Percentiles rank a stretch among this genome's conserved stretches.
phyloP scores from a whole-genome alignment of 2,329 filamentous ascomycete genomes.

The Lachnellula suecica region DNA sequence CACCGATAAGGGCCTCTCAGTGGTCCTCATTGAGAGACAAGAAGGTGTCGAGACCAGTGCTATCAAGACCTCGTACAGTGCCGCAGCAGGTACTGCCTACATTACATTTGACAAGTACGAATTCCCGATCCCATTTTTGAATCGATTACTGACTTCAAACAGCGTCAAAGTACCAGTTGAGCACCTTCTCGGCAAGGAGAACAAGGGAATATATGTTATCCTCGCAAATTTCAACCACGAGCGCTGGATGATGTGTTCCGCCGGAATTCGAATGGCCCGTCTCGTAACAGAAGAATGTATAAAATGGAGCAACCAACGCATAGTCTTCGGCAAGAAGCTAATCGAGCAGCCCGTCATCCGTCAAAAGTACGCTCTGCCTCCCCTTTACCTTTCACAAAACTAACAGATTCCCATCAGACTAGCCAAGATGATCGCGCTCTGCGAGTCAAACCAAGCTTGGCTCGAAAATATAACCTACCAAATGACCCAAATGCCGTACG shows the following conservation, averaged over 20 bases:
- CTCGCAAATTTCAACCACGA: constrained; percentile 89
- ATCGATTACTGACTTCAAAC: constrained; percentile 59
- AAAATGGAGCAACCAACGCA: constrained; percentile 85
- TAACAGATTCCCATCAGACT: constrained; percentile 46
- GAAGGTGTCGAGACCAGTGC: constrained; percentile 74
- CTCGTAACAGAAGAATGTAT: constrained; percentile 78
- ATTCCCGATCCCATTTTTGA: background rate
- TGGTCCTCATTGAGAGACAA: constrained; percentile 71
- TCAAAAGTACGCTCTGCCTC: constrained; percentile 59
- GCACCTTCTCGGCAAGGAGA: constrained; percentile 77
- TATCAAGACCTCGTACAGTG: constrained; percentile 81
- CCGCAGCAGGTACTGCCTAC: constrained; percentile 74
- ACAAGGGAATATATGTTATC: constrained; percentile 84
- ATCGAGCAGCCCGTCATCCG: constrained; percentile 82
- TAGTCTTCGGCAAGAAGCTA: constrained; percentile 80
- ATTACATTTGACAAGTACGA: constrained; percentile 15
- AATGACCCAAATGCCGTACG: constrained; percentile 83
- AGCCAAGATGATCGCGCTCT: constrained; percentile 81
- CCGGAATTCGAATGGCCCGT: constrained; percentile 63
- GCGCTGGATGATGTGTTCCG: constrained; percentile 73
- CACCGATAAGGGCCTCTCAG: constrained; percentile 76
- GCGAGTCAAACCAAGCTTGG: constrained; percentile 83
- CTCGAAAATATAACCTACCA: constrained; percentile 83
- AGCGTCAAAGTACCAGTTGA: constrained; percentile 82
- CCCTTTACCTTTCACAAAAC: background rate